Evolutionary conservation across 2,329 filamentous ascomycete genomes (phyloP).

Genomic region (Tolypocladium amazonense): DNA sequence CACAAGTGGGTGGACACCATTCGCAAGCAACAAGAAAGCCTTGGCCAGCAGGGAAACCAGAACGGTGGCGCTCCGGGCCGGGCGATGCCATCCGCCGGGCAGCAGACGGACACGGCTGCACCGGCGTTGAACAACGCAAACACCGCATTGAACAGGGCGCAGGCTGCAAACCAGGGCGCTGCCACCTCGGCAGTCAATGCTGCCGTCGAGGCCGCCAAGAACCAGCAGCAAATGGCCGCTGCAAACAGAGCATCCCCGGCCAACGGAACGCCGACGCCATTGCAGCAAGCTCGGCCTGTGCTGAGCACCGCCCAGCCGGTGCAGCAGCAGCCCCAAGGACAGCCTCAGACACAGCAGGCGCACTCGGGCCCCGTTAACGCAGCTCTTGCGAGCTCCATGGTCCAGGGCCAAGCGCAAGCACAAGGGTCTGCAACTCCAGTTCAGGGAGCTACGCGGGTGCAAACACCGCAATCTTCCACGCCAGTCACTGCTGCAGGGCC

Average conservation of each 20-base stretch:
- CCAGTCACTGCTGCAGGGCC: conserved; percentile 25
- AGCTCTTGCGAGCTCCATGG: conserved; percentile 25
- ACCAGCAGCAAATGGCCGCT: conserved; percentile 23
- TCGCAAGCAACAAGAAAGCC: conserved; percentile 31
- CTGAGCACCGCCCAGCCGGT: conserved; percentile 13
- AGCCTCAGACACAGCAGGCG: conserved; percentile 15
- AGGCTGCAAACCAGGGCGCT: conserved; percentile 18
- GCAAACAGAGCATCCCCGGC: conserved; percentile 17
- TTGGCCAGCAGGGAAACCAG: conserved; percentile 15
- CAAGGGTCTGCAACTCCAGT: conserved; percentile 33
- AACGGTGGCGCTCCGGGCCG: conserved; percentile 7
- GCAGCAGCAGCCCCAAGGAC: conserved; percentile 14
- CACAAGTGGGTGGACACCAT: conserved; percentile 37
- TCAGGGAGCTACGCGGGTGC: conserved; percentile 34
- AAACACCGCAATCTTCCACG: conserved; percentile 36
- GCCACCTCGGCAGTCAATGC: conserved; percentile 28
- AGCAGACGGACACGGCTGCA: conserved; percentile 11
- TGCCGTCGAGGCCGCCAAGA: conserved; percentile 34
- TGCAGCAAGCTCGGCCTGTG: conserved; percentile 17
- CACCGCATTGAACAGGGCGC: conserved; percentile 14
- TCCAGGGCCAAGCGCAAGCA: conserved; percentile 17
- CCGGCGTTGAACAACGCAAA: conserved; percentile 9
- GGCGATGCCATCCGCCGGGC: conserved; percentile 12
- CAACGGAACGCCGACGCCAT: conserved; percentile 13
- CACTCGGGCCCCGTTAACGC: conserved; percentile 38